Evolutionary conservation across 805 yeast species (phyloP).

Genomic region (Metschnikowia kofuensis): DNA sequence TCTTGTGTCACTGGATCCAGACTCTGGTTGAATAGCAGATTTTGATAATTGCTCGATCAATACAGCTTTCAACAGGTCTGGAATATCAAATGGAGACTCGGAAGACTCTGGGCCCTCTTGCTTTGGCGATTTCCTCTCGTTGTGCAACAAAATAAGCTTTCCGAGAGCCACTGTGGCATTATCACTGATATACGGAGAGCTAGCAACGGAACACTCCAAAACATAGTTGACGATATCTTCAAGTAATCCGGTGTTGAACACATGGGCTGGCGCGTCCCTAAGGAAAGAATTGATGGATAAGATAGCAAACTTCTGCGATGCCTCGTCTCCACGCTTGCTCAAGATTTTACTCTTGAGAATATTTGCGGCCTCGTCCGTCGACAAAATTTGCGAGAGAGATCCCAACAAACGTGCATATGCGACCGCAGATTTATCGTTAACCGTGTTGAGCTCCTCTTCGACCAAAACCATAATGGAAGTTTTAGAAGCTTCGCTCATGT

Average conservation of each 20-base stretch:
- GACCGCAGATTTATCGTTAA: constrained; percentile 60
- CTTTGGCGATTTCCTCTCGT: constrained; percentile 31
- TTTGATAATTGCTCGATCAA: constrained; percentile 52
- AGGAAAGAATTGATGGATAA: constrained; percentile 76
- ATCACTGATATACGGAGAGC: constrained; percentile 58
- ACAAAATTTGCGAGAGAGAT: constrained; percentile 65
- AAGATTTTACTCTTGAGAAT: constrained; percentile 62
- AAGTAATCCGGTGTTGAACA: constrained; percentile 51
- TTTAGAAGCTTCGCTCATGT: constrained; percentile 73
- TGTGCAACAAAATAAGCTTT: constrained; percentile 60
- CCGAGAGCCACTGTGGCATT: constrained; percentile 80
- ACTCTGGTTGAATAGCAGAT: constrained; percentile 48
- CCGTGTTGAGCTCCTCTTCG: constrained; percentile 58
- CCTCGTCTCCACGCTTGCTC: constrained; percentile 41
- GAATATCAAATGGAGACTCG: constrained; percentile 35
- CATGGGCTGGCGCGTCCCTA: constrained; percentile 68
- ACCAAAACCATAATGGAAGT: constrained; percentile 65
- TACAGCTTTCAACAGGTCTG: constrained; percentile 37
- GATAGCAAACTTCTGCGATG: constrained; percentile 55
- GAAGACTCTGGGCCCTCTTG: constrained; percentile 12
- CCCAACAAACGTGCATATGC: constrained; percentile 81
- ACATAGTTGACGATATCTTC: constrained; percentile 51
- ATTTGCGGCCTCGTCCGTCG: constrained; percentile 58
- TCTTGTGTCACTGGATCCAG: constrained; percentile 71
- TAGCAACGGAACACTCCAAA: constrained; percentile 40